Evolutionary conservation across 257 asterid genomes (phyloP), one percentile per base, ranked within the genome.

Genomic region (Plantago ovata): DNA sequence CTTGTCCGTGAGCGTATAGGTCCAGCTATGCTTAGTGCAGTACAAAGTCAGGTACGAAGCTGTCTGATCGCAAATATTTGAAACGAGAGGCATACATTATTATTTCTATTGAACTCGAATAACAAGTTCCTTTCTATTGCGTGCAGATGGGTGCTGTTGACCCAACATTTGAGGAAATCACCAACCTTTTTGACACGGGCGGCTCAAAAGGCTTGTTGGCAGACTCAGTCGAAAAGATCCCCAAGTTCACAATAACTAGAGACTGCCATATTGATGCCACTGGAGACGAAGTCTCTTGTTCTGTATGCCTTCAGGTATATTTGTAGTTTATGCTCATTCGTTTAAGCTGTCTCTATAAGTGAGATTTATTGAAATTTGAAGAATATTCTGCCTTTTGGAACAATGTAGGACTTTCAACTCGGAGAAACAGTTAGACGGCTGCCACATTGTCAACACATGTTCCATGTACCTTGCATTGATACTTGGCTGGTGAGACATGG

Each of bases 1-100:
- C 95, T 93, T 67, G 98, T 93, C 45, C 95, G 97, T 18, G 98
- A 88, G 70, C 84, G 95, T 56, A 93, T 93, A 33, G 98, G 97
- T 61, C 97, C 98, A 1, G 95, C 98, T n/a, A 93, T 88, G 97
- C 86, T 93, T 41, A 93, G 98, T 69, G 95, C 98, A 24, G 98
- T 93, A 43, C 97, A 93, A 63, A 93, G 97, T 73, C 98, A 93
- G 95, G 98, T 86, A 73, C 7, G 46, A 13, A 44, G 51, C 23
- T 23, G 43, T 19, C 12, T 10, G 38, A n/a, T 36, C 38, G 39
- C 24, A 1, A 13, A 38, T 38, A n/a, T 8, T 18, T 38, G 49
- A 16, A 12, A 19, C 18, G 0, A 8, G 38, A 19, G 14, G 38
- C 16, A 40, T 22, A 46, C 28, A 8, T 46, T 46, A 28, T 12